phyloP scores from a whole-genome alignment of 1,139 yeast genomes.

The Yamadazyma membranifaciens region DNA sequence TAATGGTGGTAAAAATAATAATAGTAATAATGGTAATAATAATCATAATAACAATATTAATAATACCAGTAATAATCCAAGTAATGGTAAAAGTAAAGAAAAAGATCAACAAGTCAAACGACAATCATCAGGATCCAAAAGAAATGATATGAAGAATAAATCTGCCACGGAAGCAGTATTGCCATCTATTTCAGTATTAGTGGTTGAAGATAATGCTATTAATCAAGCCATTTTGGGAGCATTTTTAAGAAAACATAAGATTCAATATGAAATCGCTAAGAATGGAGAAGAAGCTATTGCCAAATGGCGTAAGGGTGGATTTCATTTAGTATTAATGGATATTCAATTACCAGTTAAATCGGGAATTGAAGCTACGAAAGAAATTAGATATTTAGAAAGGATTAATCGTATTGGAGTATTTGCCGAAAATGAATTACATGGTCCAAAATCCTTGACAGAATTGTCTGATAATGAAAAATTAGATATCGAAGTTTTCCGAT shows the following conservation, averaged over 20 bases:
- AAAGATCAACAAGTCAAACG: constrained; percentile 7
- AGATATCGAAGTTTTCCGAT: constrained; percentile 63
- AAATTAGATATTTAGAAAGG: constrained; percentile 79
- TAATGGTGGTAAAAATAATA: neutral
- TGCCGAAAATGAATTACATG: constrained; percentile 43
- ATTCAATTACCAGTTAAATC: constrained; percentile 91
- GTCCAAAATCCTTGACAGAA: constrained; percentile 20
- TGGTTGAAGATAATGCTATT: constrained; percentile 94
- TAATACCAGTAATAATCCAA: neutral
- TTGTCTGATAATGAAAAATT: constrained; percentile 41
- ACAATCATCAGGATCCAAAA: constrained; percentile 15
- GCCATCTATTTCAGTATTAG: constrained; percentile 85
- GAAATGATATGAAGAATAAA: constrained; percentile 7
- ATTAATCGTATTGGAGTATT: constrained; percentile 81
- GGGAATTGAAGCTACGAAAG: constrained; percentile 90
- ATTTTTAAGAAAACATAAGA: constrained; percentile 82
- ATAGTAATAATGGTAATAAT: neutral
- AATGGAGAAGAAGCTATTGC: constrained; percentile 93
- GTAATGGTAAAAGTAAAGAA: neutral
- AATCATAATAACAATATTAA: neutral
- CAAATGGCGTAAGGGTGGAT: constrained; percentile 90
- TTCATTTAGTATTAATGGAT: constrained; percentile 91
- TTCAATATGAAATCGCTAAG: constrained; percentile 81
- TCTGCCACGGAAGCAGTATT: constrained; percentile 34
- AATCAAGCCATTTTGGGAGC: constrained; percentile 92